Evolutionary conservation across 768 basidiomycete species (phyloP).

Genomic region (Favolaschia claudopus): DNA sequence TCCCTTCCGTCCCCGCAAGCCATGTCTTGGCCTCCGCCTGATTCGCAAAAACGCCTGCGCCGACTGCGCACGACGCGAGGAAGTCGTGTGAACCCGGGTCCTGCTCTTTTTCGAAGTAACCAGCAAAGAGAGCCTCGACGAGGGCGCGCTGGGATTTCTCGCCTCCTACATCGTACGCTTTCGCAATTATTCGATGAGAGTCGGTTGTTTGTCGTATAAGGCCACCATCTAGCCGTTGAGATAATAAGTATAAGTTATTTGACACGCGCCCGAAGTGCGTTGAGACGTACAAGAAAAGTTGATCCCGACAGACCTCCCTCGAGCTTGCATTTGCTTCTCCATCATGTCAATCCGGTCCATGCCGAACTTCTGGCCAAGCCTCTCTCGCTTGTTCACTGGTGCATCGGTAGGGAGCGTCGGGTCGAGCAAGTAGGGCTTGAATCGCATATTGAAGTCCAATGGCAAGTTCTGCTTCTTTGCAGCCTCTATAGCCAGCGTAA

Average conservation of each 20-base stretch:
- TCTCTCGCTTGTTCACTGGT: conserved; percentile 19
- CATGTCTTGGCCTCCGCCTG: conserved; percentile 16
- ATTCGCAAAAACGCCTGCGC: conserved; percentile 12
- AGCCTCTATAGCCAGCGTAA: conserved; percentile 15
- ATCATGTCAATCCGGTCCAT: conserved; percentile 1
- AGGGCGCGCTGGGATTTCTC: conserved; percentile 17
- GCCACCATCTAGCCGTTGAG: conserved; percentile 12
- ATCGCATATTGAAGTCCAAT: conserved; percentile 23
- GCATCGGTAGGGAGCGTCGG: conserved; percentile 7
- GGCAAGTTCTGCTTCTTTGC: conserved; percentile 26
- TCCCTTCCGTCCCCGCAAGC: conserved; percentile 5
- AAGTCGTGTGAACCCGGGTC: conserved; percentile 22
- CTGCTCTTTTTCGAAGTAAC: conserved; percentile 24
- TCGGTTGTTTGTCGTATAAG: conserved; percentile 24
- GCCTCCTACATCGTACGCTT: conserved; percentile 22
- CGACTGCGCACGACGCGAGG: conserved; percentile 16
- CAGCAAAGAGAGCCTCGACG: conserved; percentile 20
- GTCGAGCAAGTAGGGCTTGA: conserved; percentile 27
- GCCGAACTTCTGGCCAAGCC: conserved; percentile 11
- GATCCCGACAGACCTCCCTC: conserved; percentile 16
- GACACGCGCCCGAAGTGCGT: no score
- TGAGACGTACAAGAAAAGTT: conserved; percentile 16
- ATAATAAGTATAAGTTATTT: no score
- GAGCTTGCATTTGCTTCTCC: conserved; percentile 17
- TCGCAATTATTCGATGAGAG: conserved; percentile 27